Base-by-base conservation (phyloP, 257 asterid species). In the Gardenia jasminoides region DNA sequence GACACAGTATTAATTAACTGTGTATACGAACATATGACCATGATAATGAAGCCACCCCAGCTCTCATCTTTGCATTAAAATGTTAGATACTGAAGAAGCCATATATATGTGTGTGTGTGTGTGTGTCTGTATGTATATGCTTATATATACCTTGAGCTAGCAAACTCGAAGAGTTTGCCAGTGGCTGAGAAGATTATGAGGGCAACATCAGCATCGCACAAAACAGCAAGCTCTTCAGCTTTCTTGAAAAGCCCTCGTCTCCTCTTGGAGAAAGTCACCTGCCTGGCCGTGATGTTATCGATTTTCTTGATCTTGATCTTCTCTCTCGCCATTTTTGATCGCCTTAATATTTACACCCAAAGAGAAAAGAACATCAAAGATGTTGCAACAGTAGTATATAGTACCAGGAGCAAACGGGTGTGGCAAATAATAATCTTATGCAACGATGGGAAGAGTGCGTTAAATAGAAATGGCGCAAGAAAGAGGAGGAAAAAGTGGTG, bases 191-290 rank as follows among this genome's bases (percentile, higher is more conserved):
- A 86, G 68, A 86, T 73, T 68, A 86, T 81, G 71, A 86, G 84
- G 31, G 85, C 83, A 81, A 86, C 84, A 28, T 86, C 81, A 56
- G 84, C 89, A 86, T 86, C 89, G 67, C 89, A 86, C 1, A 86
- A 80, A 58, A 86, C 83, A 0, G 85, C 72, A 46, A 86, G 87
- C 68, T 86, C 89, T 54, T 76, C 84, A 50, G 89, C 89, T 80
- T 86, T 86, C 85, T 86, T 86, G 70, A 86, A 79, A 15, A 86
- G 76, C 39, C 89, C 89, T 66, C 84, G 70, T 76, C 87, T 86
- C 39, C 89, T 83, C 83, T 86, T 86, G 3, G 89, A 86, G 67
- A 86, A 86, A 26, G 89, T 86, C 75, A 86, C 89, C 61, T 86
- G 89, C 64, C 89, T 86, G 0, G 87, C 84, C 0, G 89, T 83